Evolutionary conservation across 192 early-diverging fungal species (phyloP).

Genomic region (Backusella tuberculispora): DNA sequence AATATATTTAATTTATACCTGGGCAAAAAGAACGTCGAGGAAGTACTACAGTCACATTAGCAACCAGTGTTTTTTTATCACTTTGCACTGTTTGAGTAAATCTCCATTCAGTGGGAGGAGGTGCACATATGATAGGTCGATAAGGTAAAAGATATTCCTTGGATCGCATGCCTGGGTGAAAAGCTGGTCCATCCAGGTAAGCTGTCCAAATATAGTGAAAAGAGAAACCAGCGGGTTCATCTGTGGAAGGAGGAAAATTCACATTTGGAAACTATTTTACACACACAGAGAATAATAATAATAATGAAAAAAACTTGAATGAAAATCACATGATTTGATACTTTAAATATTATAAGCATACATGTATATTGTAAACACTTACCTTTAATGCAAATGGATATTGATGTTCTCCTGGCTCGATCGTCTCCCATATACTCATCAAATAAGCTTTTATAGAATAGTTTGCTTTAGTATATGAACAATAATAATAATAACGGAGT

Average conservation of each 20-base stretch:
- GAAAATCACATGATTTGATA: background rate
- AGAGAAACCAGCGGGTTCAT: slow-evolving; percentile 35
- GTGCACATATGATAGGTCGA: slow-evolving; percentile 44
- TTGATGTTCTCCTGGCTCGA: slow-evolving; percentile 35
- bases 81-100: slow-evolving; percentile 29
- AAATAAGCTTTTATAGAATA: slow-evolving; percentile 22
- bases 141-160: slow-evolving; percentile 39
- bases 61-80: slow-evolving; percentile 31
- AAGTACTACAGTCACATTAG: slow-evolving; percentile 35
- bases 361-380: background rate
- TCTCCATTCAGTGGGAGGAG: slow-evolving; percentile 37
- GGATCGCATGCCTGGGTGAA: slow-evolving; percentile 24
- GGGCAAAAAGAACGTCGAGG: slow-evolving; percentile 41
- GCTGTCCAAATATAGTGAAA: slow-evolving; percentile 43
- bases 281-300: too few relatives aligned
- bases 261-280: slow-evolving; percentile 34
- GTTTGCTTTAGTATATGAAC: background rate
- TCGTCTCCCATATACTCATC: slow-evolving; percentile 35
- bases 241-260: slow-evolving; percentile 47
- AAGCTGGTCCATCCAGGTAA: slow-evolving; percentile 36
- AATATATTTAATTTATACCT: slow-evolving; percentile 23
- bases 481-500: background rate
- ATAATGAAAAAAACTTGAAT: background rate
- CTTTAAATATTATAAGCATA: background rate
- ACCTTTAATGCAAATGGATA: slow-evolving; percentile 52